phyloP scores from a whole-genome alignment of 2,329 filamentous ascomycete genomes.

The Colletotrichum sp. region DNA sequence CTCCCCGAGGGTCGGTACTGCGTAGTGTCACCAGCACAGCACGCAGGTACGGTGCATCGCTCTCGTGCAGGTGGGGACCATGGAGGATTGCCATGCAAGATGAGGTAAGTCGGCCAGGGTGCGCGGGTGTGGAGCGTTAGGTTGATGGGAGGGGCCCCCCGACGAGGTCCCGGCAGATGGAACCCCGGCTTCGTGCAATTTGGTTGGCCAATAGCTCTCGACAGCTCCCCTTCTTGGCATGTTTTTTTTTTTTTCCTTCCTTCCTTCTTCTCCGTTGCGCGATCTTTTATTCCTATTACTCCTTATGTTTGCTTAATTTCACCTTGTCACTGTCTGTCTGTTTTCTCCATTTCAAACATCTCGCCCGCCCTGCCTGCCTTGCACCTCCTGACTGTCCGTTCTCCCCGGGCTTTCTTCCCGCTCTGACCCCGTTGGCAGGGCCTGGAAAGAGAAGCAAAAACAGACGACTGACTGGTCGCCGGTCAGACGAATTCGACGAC shows the following conservation, averaged over 20 bases:
- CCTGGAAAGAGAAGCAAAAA: neutral
- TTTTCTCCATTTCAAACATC: neutral
- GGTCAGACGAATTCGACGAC: slow-evolving; percentile 18
- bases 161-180: neutral
- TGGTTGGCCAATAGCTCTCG: neutral
- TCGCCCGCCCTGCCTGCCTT: neutral
- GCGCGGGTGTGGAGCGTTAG: neutral
- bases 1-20: neutral
- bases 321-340: neutral
- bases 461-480: slow-evolving; percentile 13
- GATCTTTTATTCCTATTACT: neutral
- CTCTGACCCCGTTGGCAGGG: slow-evolving; percentile 3
- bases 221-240: neutral
- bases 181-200: neutral
- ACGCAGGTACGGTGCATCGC: neutral
- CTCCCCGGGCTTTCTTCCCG: neutral
- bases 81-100: slow-evolving; percentile 6
- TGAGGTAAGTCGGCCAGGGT: neutral
- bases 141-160: neutral
- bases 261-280: neutral
- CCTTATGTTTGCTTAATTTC: slow-evolving; percentile 1
- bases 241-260: neutral
- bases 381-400: neutral
- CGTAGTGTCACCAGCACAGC: neutral
- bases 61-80: neutral